These are phyloP conservation scores for Colletotrichum somersetense DNA, from an alignment of 2,329 filamentous ascomycete species.

Conservation along the genomic window DNA sequence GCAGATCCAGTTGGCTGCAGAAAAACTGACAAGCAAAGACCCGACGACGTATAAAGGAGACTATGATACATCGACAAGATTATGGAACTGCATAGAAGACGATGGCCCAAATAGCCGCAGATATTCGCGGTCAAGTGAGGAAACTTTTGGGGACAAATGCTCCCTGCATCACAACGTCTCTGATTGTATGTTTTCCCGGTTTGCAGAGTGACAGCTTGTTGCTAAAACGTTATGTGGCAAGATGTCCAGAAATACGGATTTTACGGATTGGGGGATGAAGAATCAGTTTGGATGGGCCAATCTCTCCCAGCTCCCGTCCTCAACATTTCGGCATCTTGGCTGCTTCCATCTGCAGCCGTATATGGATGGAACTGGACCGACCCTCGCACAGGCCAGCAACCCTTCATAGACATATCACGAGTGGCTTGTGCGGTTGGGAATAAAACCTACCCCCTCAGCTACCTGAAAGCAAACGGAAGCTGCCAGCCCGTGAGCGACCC, in stretches of 20 bases:
- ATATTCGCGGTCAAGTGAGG: not conserved
- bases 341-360: not conserved
- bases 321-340: conserved; percentile 39
- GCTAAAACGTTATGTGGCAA: not conserved
- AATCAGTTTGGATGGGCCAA: conserved; percentile 35
- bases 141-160: not conserved
- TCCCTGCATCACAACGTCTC: conserved; percentile 19
- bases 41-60: too few relatives aligned
- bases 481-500: conserved; percentile 43
- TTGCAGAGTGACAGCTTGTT: not conserved
- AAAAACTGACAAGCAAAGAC: not conserved
- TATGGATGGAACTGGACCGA: conserved; percentile 34
- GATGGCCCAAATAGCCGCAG: not conserved
- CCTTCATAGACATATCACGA: not conserved
- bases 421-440: conserved; percentile 10
- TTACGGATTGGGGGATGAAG: conserved; percentile 32
- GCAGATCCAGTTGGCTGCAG: not conserved
- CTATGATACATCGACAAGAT: too few relatives aligned
- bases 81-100: not conserved
- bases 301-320: conserved; percentile 35
- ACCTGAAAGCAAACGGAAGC: conserved; percentile 40
- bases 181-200: not conserved
- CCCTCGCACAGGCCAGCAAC: conserved; percentile 14
- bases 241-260: conserved; percentile 43
- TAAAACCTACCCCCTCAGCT: conserved; percentile 41